Conservation (phyloP, 768 basidiomycete genomes). For the Mycena rosella region DNA sequence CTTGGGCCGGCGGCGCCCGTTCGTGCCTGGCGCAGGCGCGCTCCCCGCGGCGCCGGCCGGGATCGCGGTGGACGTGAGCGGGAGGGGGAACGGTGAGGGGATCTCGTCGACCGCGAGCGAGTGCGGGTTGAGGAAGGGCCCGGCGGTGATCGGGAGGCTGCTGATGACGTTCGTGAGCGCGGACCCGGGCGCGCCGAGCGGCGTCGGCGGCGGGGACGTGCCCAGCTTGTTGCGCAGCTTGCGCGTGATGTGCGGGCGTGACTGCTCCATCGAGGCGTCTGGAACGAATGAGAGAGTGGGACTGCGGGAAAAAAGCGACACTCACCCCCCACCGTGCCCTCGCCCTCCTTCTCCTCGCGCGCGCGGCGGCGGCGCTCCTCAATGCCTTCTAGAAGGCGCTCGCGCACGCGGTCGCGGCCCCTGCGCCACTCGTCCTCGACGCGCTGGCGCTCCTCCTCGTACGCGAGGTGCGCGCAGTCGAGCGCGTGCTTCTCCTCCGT, state of each 20-base stretch:
- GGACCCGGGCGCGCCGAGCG: constrained; percentile 57
- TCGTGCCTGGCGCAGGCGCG: constrained; percentile 50
- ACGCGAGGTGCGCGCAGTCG: constrained; percentile 76
- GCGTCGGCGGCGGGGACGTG: constrained; percentile 84
- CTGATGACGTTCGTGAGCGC: constrained; percentile 54
- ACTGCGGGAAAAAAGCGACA: constrained; percentile 31
- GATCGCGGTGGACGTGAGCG: constrained; percentile 70
- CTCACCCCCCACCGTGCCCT: constrained; percentile 80
- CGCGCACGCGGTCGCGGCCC: constrained; percentile 80
- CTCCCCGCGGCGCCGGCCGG: constrained; percentile 51
- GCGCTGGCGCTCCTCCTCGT: constrained; percentile 80
- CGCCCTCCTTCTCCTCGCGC: constrained; percentile 90
- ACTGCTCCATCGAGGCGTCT: constrained; percentile 85
- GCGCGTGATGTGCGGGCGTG: constrained; percentile 83
- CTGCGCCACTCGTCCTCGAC: constrained; percentile 88
- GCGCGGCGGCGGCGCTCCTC: constrained; percentile 85
- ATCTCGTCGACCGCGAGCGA: constrained; percentile 90
- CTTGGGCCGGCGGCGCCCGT: constrained; percentile 64
- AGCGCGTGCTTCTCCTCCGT: constrained; percentile 78
- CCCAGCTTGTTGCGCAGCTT: constrained; percentile 87
- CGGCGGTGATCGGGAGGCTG: constrained; percentile 73
- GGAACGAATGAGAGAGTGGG: constrained; percentile 21
- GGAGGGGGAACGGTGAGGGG: constrained; percentile 86
- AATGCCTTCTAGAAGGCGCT: constrained; percentile 85
- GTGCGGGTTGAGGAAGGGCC: constrained; percentile 83